Conservation (phyloP, 2,329 filamentous ascomycete genomes). For the Pseudogymnoascus sp. region DNA sequence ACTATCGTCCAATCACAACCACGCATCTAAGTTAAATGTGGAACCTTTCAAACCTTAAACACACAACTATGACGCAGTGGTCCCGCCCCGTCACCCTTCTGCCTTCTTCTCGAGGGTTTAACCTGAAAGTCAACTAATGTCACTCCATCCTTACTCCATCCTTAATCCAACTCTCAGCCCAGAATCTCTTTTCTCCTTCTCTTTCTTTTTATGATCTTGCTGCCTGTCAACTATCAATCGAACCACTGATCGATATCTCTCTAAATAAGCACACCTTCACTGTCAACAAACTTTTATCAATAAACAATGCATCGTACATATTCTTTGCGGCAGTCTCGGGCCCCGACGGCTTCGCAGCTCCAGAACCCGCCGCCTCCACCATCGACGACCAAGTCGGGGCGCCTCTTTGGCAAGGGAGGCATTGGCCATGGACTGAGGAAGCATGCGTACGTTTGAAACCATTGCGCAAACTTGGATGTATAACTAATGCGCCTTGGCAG, state of each 20-base stretch:
- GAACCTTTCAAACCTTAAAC: constrained; percentile 9
- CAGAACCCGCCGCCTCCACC: constrained; percentile 89
- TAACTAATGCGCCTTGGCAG: constrained; percentile 39
- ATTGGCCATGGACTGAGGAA: constrained; percentile 49
- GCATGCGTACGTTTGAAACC: constrained; percentile 36
- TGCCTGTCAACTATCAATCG: neutral
- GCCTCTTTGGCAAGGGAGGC: constrained; percentile 78
- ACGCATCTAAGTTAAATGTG: neutral
- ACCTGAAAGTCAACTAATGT: constrained; percentile 4
- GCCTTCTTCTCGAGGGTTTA: neutral
- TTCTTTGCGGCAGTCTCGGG: constrained; percentile 94
- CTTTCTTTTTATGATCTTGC: constrained; percentile 1
- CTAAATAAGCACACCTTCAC: neutral
- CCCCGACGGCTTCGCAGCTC: constrained; percentile 69
- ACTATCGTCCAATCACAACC: neutral
- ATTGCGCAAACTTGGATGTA: constrained; percentile 24
- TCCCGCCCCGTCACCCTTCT: neutral
- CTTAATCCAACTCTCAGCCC: neutral
- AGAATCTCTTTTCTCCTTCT: neutral
- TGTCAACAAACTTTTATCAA: neutral
- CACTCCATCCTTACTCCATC: constrained; percentile 6
- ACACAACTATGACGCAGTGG: constrained; percentile 8
- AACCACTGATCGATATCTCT: neutral
- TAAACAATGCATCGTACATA: constrained; percentile 90
- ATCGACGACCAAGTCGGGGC: constrained; percentile 82